Conservation (phyloP, 2,329 filamentous ascomycete genomes). For the Fusarium sublunatum region DNA sequence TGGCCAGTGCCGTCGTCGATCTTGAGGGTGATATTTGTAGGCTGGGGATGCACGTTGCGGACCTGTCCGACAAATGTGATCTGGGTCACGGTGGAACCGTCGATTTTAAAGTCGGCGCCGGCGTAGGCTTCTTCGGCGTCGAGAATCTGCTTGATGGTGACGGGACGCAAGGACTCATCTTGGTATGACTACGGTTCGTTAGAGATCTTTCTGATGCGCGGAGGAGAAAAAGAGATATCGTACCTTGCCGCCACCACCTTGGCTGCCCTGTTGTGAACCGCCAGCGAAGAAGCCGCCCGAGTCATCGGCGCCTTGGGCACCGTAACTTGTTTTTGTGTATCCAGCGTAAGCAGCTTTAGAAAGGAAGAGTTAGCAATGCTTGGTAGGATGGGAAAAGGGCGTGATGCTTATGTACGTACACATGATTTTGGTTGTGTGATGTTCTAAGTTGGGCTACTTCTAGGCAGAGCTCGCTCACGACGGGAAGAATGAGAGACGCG, state of each 20-base stretch:
- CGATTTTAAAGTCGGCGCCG: constrained; percentile 82
- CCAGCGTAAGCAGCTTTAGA: constrained; percentile 61
- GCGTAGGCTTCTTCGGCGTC: constrained; percentile 82
- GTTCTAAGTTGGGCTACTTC: constrained; percentile 19
- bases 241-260: constrained; percentile 59
- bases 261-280: constrained; percentile 70
- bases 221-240: neutral
- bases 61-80: constrained; percentile 89
- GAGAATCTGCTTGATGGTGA: constrained; percentile 94
- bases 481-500: constrained; percentile 47
- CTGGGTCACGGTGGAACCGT: constrained; percentile 78
- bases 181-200: constrained; percentile 63
- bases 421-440: constrained; percentile 47
- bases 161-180: constrained; percentile 89
- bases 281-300: constrained; percentile 71
- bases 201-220: constrained; percentile 5
- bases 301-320: constrained; percentile 67
- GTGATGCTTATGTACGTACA: constrained; percentile 43
- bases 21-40: constrained; percentile 91
- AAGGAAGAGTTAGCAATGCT: constrained; percentile 11
- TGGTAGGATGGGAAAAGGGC: neutral
- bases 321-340: constrained; percentile 60
- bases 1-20: constrained; percentile 94
- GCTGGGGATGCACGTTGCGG: constrained; percentile 84
- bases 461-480: constrained; percentile 25